Evolutionary conservation across 2,329 filamentous ascomycete genomes (phyloP).

Genomic region (Fonsecaea erecta): DNA sequence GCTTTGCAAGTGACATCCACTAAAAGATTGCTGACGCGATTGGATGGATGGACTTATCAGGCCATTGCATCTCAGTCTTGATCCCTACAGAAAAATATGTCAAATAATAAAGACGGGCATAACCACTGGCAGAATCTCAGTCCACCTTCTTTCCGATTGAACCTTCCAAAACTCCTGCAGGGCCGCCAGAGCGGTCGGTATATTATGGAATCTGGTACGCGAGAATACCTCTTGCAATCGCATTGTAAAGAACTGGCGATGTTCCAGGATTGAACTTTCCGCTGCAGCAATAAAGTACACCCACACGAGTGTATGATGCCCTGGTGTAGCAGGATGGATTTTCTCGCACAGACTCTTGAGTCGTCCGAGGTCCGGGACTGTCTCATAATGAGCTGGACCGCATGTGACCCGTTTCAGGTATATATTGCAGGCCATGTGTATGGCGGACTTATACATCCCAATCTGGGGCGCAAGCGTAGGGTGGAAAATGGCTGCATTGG

Average conservation of each 20-base stretch:
- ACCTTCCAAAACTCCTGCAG: slow-evolving; percentile 45
- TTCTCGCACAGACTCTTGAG: slow-evolving; percentile 41
- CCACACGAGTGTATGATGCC: slow-evolving; percentile 50
- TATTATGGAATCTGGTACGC: slow-evolving; percentile 47
- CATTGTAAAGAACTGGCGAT: slow-evolving; percentile 45
- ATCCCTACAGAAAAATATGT: not conserved
- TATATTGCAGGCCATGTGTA: slow-evolving; percentile 38
- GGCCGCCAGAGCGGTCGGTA: slow-evolving; percentile 44
- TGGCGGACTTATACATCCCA: slow-evolving; percentile 27
- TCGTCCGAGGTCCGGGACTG: slow-evolving; percentile 39
- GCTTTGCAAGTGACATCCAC: too few relatives aligned
- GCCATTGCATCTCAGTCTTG: too few relatives aligned
- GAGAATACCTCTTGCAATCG: slow-evolving; percentile 41
- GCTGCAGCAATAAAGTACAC: slow-evolving; percentile 49
- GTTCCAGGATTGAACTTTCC: slow-evolving; percentile 44
- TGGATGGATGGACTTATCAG: not conserved
- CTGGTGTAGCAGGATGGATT: slow-evolving; percentile 40
- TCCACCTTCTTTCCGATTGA: slow-evolving; percentile 33
- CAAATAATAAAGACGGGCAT: slow-evolving; percentile 26
- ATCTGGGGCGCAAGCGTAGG: slow-evolving; percentile 15
- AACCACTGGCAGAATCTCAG: slow-evolving; percentile 16
- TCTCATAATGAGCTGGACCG: slow-evolving; percentile 22
- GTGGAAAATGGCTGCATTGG: slow-evolving; percentile 24
- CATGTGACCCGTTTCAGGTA: slow-evolving; percentile 35
- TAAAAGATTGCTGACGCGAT: too few relatives aligned